Evolutionary conservation across 73 alveolate species (phyloP).

Genomic region (Urostyla sp.): DNA sequence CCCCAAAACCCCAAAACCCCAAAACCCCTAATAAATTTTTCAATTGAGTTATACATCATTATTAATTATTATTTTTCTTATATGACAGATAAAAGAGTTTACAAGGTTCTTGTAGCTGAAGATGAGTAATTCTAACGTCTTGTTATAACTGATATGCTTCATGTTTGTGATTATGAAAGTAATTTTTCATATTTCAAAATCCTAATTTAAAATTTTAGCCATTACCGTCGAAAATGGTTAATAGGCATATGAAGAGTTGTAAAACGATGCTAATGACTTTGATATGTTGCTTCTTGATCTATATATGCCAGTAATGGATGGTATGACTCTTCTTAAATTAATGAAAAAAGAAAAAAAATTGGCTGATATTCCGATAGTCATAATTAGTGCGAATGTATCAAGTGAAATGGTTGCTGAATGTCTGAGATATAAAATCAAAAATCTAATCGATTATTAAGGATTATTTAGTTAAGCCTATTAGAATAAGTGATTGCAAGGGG

Average conservation of each 20-base stretch:
- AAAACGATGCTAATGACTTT: conserved; percentile 66
- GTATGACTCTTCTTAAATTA: conserved; percentile 75
- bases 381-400: conserved; percentile 85
- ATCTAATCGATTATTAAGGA: conserved; percentile 14
- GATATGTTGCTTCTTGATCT: conserved; percentile 86
- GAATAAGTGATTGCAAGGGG: conserved; percentile 62
- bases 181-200: neutral
- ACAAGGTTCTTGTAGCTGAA: conserved; percentile 81
- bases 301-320: conserved; percentile 91
- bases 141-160: conserved; percentile 80
- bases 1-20: no score
- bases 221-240: conserved; percentile 79
- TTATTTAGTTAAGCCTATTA: conserved; percentile 87
- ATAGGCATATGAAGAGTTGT: conserved; percentile 76
- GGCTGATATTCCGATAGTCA: conserved; percentile 80
- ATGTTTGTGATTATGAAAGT: conserved; percentile 76
- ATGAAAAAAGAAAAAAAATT: conserved; percentile 79
- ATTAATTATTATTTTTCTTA: no score
- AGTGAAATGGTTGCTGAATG: conserved; percentile 77
- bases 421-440: neutral
- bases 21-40: no score
- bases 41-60: no score
- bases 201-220: neutral
- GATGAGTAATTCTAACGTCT: conserved; percentile 91
- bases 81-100: conserved; percentile 23